A percentile compares a stretch with the other conserved stretches of the same genome.
Conservation (phyloP, 1,284 basidiomycete genomes). For the Peniophora sp. region DNA sequence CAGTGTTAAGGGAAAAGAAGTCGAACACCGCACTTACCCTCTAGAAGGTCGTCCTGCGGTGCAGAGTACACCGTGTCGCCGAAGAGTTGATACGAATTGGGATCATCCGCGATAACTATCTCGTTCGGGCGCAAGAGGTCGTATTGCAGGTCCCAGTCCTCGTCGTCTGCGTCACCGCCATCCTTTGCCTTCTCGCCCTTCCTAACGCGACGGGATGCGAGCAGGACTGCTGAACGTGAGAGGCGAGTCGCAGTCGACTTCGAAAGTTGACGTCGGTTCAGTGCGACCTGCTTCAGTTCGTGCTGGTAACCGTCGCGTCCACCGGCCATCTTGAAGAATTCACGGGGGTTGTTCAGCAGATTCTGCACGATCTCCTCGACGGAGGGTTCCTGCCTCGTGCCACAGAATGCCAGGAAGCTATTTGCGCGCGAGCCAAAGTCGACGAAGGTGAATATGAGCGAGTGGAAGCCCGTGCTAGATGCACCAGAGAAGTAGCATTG, state of each 20-base stretch:
- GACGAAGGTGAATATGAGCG: slow-evolving; percentile 80
- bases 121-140: slow-evolving; percentile 56
- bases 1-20: neutral
- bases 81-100: slow-evolving; percentile 70
- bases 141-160: slow-evolving; percentile 61
- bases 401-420: slow-evolving; percentile 80
- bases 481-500: slow-evolving; percentile 65
- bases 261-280: slow-evolving; percentile 62
- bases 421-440: slow-evolving; percentile 85
- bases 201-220: slow-evolving; percentile 58
- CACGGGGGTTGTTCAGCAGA: slow-evolving; percentile 54
- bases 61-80: slow-evolving; percentile 72
- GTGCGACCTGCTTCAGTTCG: slow-evolving; percentile 80
- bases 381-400: slow-evolving; percentile 84
- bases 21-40: slow-evolving; percentile 38
- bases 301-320: slow-evolving; percentile 72
- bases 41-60: slow-evolving; percentile 85
- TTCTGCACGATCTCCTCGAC: slow-evolving; percentile 72
- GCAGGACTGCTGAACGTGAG: slow-evolving; percentile 64
- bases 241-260: slow-evolving; percentile 51
- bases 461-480: slow-evolving; percentile 51
- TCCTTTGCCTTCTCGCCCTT: slow-evolving; percentile 20
- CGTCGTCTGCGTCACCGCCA: slow-evolving; percentile 34
- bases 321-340: slow-evolving; percentile 64
- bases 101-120: slow-evolving; percentile 78